These are phyloP conservation scores for Fusarium verrucosum DNA, from an alignment of 2,329 filamentous ascomycete species.

Conservation along the genomic window DNA sequence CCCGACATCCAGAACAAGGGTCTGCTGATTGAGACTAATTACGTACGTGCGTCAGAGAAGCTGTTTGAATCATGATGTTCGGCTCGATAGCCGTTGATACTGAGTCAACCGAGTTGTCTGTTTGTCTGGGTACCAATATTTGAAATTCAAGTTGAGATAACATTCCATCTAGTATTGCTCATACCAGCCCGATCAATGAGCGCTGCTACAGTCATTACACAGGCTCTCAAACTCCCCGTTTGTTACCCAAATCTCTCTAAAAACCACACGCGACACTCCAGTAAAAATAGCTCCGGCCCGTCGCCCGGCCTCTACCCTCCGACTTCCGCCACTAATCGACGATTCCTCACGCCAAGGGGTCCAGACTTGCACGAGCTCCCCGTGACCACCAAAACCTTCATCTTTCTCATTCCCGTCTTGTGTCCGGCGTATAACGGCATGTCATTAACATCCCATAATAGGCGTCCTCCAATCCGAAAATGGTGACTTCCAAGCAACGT, in stretches of 20 bases:
- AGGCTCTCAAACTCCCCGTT: slow-evolving; percentile 11
- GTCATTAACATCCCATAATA: slow-evolving; percentile 11
- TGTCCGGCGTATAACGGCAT: slow-evolving; percentile 16
- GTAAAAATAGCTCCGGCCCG: slow-evolving; percentile 2
- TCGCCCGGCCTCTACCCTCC: slow-evolving; percentile 27
- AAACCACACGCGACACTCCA: not conserved
- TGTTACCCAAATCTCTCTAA: not conserved
- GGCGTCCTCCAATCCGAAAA: not conserved
- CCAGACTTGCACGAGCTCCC: slow-evolving; percentile 31
- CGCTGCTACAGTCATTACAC: not conserved
- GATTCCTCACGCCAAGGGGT: not conserved
- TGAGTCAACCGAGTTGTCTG: no score
- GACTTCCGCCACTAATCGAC: slow-evolving; percentile 30
- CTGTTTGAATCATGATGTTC: not conserved
- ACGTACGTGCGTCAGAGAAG: slow-evolving; percentile 6
- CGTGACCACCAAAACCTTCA: slow-evolving; percentile 33
- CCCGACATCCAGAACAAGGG: slow-evolving; percentile 29
- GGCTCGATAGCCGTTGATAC: not conserved
- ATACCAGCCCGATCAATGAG: not conserved
- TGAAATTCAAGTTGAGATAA: not conserved
- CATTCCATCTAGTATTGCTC: not conserved
- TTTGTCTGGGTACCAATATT: no score
- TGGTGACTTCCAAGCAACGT: not conserved
- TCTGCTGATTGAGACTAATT: not conserved
- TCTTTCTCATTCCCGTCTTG: slow-evolving; percentile 7